These are phyloP conservation scores for Paraphoma sp. DNA, from an alignment of 2,329 filamentous ascomycete species.

Conservation along the genomic window DNA sequence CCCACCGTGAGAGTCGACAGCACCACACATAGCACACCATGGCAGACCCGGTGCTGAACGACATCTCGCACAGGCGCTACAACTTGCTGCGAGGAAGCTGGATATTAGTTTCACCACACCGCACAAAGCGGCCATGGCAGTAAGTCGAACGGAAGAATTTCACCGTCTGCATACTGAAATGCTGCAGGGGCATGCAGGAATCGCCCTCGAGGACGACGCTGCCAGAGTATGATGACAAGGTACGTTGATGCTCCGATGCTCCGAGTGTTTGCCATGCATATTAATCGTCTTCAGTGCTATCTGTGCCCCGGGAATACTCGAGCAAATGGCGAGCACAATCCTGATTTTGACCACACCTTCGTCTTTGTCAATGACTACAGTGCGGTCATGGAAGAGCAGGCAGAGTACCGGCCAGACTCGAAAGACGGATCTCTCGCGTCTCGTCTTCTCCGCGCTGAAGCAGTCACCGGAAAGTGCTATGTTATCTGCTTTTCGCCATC, in stretches of 20 bases:
- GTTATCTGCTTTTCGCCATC: slow-evolving; percentile 92
- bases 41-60: slow-evolving; percentile 71
- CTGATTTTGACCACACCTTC: slow-evolving; percentile 84
- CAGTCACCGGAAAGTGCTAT: slow-evolving; percentile 94
- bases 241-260: slow-evolving; percentile 23
- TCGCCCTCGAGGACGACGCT: slow-evolving; percentile 55
- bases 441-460: slow-evolving; percentile 78
- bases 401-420: slow-evolving; percentile 70
- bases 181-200: slow-evolving; percentile 56
- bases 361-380: slow-evolving; percentile 98
- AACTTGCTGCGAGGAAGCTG: slow-evolving; percentile 90
- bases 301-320: slow-evolving; percentile 91
- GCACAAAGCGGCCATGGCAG: slow-evolving; percentile 98
- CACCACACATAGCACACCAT: slow-evolving; percentile 34
- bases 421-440: slow-evolving; percentile 67
- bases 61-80: slow-evolving; percentile 91
- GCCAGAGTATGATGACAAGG: slow-evolving; percentile 78
- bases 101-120: slow-evolving; percentile 93
- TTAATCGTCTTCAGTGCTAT: slow-evolving; percentile 72
- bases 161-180: slow-evolving; percentile 9
- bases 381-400: slow-evolving; percentile 92
- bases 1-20: slow-evolving; percentile 8
- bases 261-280: slow-evolving; percentile 3
- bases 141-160: slow-evolving; percentile 56
- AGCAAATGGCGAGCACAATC: slow-evolving; percentile 85